Base-by-base conservation (phyloP, 2,329 filamentous ascomycete genomes). In the Cercospora zeae-maydis region DNA sequence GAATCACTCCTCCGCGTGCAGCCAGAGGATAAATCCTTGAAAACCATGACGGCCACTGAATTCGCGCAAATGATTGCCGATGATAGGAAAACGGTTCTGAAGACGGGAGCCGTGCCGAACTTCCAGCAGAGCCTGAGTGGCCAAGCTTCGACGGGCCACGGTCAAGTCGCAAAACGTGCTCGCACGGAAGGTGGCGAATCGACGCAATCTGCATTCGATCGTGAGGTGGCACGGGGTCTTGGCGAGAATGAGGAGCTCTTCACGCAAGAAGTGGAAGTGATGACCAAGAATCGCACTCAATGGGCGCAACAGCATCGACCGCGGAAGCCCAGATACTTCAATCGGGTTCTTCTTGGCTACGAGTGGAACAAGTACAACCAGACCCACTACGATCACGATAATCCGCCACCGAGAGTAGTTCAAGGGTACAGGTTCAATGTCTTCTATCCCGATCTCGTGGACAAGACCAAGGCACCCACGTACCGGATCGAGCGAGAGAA, bases 311-410 rank as follows among this genome's bases (percentile, higher is more conserved):
- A 93, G 77, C 90, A 96, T 76, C 86, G 89, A 39, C 92, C 93
- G 7, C 86, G 95, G 66, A 99, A 98, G 78, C 95, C 95, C 11
- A 87, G 90, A 64, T 98, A 97, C 79, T 99, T 99, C 83, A 98
- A 98, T 75, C 89, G 95, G 42, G 93, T 98, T 52, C 93, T 96
- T 77, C 97, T 97, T 91, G 95, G 95, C 58, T 99, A 98, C 77
- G 95, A 99, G 77, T 99, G 95, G 95, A 99, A 99, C 82, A 99
- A 99, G 78, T 99, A 99, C 83, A 99, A 99, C 74, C 95, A 99
- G 79, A 99, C 95, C 11, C 95, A 99, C 78, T 99, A 99, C 79
- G 95, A 98, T 76, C 92, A 97, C 76, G 93, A 98, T 75, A 97
- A 98, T 73, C 95, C 95, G 1, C 95, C 95, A 1, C 95, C 95